Evolutionary conservation across 331 rosid genomes (phyloP).

Genomic region (Saraca asoca): DNA sequence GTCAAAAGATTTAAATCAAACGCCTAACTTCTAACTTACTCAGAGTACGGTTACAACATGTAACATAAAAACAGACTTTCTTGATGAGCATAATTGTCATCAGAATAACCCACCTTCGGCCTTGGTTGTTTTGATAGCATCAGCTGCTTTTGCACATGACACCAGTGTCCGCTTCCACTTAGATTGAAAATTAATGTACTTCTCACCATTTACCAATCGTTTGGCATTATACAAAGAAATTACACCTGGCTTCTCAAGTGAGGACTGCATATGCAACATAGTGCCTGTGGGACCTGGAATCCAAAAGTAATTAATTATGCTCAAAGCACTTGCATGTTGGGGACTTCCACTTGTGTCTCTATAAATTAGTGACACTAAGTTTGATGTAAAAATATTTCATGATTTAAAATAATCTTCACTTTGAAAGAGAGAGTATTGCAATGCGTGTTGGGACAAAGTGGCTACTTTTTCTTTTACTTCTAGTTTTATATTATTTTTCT

Average conservation of each 20-base stretch:
- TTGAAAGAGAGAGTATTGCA: too few relatives aligned
- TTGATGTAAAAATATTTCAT: too few relatives aligned
- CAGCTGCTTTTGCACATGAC: conserved; percentile 66
- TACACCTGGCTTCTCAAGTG: conserved; percentile 39
- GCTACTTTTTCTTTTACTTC: too few relatives aligned
- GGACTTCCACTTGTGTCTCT: too few relatives aligned
- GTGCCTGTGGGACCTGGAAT: conserved; percentile 43
- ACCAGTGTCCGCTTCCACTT: conserved; percentile 51
- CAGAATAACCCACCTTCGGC: conserved; percentile 59
- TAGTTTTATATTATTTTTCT: too few relatives aligned
- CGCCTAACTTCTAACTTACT: conserved; percentile 9
- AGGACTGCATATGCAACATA: conserved; percentile 37
- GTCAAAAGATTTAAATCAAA: background rate
- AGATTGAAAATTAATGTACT: conserved; percentile 40
- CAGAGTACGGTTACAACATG: background rate
- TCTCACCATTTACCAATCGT: conserved; percentile 47
- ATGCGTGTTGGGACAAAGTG: too few relatives aligned
- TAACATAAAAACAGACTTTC: conserved; percentile 7
- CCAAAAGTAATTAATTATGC: conserved; percentile 26
- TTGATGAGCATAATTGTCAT: conserved; percentile 9
- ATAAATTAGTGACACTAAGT: too few relatives aligned
- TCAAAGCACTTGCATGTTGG: conserved; percentile 2
- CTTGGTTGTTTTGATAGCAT: conserved; percentile 49
- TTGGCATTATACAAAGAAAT: conserved; percentile 44
- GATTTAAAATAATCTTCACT: too few relatives aligned